phyloP scores from a whole-genome alignment of 1,284 basidiomycete species.

The Boletus calvinii region DNA sequence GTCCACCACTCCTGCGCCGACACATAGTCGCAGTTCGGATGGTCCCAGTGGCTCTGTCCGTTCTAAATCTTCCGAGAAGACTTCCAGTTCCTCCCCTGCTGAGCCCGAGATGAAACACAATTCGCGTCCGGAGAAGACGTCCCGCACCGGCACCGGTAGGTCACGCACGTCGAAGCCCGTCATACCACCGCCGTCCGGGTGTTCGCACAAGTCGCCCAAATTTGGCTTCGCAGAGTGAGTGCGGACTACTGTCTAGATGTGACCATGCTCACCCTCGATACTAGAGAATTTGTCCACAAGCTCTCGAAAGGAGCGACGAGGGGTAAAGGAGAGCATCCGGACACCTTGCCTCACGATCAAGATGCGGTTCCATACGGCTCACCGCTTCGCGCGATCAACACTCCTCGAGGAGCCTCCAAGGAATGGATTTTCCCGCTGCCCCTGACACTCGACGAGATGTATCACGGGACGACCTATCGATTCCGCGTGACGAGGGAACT shows the following conservation, averaged over 20 bases:
- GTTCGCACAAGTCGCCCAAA: conserved; percentile 21
- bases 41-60: conserved; percentile 5
- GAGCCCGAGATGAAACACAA: conserved; percentile 8
- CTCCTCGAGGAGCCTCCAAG: conserved; percentile 36
- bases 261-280: conserved; percentile 11
- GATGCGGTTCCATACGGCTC: conserved; percentile 35
- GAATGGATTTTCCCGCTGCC: conserved; percentile 71
- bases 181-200: conserved; percentile 29
- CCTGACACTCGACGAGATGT: conserved; percentile 83
- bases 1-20: conserved; percentile 8
- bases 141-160: conserved; percentile 10
- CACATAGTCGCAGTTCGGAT: conserved; percentile 17
- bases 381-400: conserved; percentile 40
- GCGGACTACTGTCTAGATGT: neutral
- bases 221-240: conserved; percentile 32
- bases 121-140: conserved; percentile 16
- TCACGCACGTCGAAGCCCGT: conserved; percentile 25
- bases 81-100: conserved; percentile 3
- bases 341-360: conserved; percentile 30
- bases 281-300: conserved; percentile 30
- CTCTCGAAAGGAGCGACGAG: conserved; percentile 21
- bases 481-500: conserved; percentile 77
- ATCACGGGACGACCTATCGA: conserved; percentile 75
- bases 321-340: conserved; percentile 8
- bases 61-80: conserved; percentile 18